A percentile compares a stretch with the other conserved stretches of the same genome.
Conservation (phyloP, 2,329 filamentous ascomycete species). For the Stachybotrys elegans region DNA sequence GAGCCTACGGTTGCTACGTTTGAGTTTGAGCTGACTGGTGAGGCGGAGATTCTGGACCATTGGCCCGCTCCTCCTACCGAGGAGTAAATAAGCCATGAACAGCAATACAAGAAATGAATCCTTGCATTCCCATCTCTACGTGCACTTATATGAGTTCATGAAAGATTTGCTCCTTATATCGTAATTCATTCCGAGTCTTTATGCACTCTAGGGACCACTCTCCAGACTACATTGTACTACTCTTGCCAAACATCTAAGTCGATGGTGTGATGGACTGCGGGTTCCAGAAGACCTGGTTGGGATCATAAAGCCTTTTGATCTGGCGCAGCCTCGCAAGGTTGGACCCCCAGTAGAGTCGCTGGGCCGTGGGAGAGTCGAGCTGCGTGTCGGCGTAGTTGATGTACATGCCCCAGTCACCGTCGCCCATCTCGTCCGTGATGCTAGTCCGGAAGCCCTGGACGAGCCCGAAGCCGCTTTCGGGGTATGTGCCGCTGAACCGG, state of each 20-base stretch:
- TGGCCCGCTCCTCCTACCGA: constrained; percentile 16
- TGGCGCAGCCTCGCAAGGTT: constrained; percentile 25
- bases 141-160: no score
- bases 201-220: no score
- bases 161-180: no score
- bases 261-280: constrained; percentile 21
- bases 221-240: no score
- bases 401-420: constrained; percentile 32
- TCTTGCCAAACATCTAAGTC: no score
- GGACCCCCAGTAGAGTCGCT: constrained; percentile 29
- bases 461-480: constrained; percentile 25
- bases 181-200: no score
- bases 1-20: constrained; percentile 31
- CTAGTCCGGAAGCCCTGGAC: constrained; percentile 28
- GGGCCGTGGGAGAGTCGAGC: constrained; percentile 25
- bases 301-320: constrained; percentile 31
- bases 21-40: constrained; percentile 42
- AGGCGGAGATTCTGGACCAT: constrained; percentile 32
- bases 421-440: constrained; percentile 19
- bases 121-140: no score
- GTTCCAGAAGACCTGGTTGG: constrained; percentile 33
- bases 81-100: neutral
- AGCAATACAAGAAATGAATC: no score
- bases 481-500: constrained; percentile 18
- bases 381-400: constrained; percentile 35